A percentile compares a stretch with the other conserved stretches of the same genome.
Evolutionary conservation across 1,139 yeast species (phyloP).

Genomic region (Kluyveromyces marxianus): DNA sequence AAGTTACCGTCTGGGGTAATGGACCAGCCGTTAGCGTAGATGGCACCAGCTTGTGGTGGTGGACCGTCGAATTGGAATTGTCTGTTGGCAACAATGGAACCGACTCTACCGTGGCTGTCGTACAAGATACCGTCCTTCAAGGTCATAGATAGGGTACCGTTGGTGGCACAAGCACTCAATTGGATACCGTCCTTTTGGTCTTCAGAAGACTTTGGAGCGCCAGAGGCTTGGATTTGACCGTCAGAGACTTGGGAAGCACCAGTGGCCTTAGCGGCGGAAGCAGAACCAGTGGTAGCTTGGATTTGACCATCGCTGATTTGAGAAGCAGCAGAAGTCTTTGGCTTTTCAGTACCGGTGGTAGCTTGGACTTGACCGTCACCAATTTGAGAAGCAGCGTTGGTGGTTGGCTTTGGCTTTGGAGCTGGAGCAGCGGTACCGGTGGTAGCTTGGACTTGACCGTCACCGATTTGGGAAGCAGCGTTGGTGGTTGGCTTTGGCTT

Average conservation of each 20-base stretch:
- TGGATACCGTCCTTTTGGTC: constrained; percentile 13
- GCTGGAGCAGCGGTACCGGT: constrained; percentile 26
- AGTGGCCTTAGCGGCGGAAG: constrained; percentile 4
- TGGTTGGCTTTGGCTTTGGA: constrained; percentile 27
- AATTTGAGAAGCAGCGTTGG: constrained; percentile 42
- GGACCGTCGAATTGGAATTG: constrained; percentile 91
- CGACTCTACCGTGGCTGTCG: constrained; percentile 64
- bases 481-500: constrained; percentile 27
- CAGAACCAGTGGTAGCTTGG: constrained; percentile 14
- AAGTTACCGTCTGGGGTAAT: constrained; percentile 56
- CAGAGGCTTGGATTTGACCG: constrained; percentile 15
- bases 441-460: constrained; percentile 50
- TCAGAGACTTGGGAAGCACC: constrained; percentile 10
- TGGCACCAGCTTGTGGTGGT: constrained; percentile 85
- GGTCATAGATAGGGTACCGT: constrained; percentile 48
- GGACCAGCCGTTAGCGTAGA: constrained; percentile 83
- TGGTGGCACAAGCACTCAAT: constrained; percentile 41
- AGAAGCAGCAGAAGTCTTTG: constrained; percentile 35
- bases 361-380: constrained; percentile 44
- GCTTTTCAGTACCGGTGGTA: constrained; percentile 27
- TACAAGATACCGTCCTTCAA: constrained; percentile 50
- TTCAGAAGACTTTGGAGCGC: constrained; percentile 12
- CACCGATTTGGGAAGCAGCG: constrained; percentile 40
- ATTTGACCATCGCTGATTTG: constrained; percentile 47
- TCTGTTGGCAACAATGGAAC: constrained; percentile 78